Evolutionary conservation across 192 early-diverging fungal genomes (phyloP).

Genomic region (Funneliformis mosseae): DNA sequence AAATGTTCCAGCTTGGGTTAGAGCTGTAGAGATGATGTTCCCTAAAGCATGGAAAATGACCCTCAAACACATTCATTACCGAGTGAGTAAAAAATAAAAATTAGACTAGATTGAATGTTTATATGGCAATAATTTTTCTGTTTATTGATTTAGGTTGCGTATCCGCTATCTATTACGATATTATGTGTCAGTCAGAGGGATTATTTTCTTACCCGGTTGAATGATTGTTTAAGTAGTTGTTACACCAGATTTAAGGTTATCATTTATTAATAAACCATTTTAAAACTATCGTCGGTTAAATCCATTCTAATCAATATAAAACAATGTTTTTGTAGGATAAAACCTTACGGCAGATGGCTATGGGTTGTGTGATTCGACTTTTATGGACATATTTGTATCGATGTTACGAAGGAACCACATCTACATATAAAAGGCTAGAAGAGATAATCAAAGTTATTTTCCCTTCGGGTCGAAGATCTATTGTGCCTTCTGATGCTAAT

Average conservation of each 20-base stretch:
- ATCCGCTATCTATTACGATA: slow-evolving; percentile 84
- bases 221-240: slow-evolving; percentile 66
- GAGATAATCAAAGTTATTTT: slow-evolving; percentile 66
- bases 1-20: slow-evolving; percentile 91
- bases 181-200: slow-evolving; percentile 90
- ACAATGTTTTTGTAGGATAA: slow-evolving; percentile 57
- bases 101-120: not conserved
- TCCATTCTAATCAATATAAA: not conserved
- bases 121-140: not conserved
- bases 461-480: slow-evolving; percentile 56
- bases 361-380: slow-evolving; percentile 79
- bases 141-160: slow-evolving; percentile 59
- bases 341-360: slow-evolving; percentile 66
- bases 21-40: slow-evolving; percentile 89
- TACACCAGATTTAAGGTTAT: slow-evolving; percentile 62
- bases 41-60: slow-evolving; percentile 90
- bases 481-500: slow-evolving; percentile 64
- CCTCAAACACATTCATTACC: slow-evolving; percentile 66
- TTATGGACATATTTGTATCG: slow-evolving; percentile 96
- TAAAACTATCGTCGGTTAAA: not conserved
- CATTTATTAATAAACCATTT: not conserved
- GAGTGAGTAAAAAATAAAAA: not conserved
- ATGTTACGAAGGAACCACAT: slow-evolving; percentile 68
- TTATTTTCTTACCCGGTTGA: slow-evolving; percentile 84
- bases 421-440: slow-evolving; percentile 57